Base-by-base conservation (phyloP, 306 rosid genomes). In the Pterocarpus santalinus region DNA sequence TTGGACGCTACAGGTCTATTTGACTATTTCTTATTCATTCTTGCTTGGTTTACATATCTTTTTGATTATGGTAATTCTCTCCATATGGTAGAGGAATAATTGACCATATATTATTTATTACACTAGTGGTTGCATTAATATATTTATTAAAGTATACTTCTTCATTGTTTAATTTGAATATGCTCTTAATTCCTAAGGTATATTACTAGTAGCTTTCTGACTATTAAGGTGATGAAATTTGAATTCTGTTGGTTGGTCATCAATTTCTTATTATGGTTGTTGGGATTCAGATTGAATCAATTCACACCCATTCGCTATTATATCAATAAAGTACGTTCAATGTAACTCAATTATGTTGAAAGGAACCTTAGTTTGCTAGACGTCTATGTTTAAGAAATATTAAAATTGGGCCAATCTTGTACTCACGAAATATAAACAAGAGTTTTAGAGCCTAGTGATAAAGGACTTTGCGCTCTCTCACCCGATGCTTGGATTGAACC, bases 21-120 rank as follows among this genome's bases (percentile, higher is more conserved):
- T 5, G 3, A 79, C 12, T 17, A 70, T 69, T 69, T 83, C 35
- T 34, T 35, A 36, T 16, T 73, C 36, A 36, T 85, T 57, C n/a
- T 28, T 22, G 28, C 38, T 33, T 65, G 7, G 41, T 11, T n/a
- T 63, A 41, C 55, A 80, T 34, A 22, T 22, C 28, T 68, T 65
- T 43, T 72, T 82, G 60, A 73, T 72, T 13, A 43, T 43, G 47
- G 28, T 33, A 46, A 51, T 76, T 69, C 69, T 72, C 8, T 53
- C 41, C 70, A 60, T 49, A 64, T 34, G 76, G 14, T 38, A 10
- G 43, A 78, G 61, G 72, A 73, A 81, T 81, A 72, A 65, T 76
- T 81, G 73, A 68, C 22, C 69, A 22, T 64, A 64, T 70, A 57
- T 71, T 77, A 32, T 51, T 47, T 49, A 56, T 5, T 22, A 22